Conservation (phyloP, 257 asterid species). For the Nicotiana attenuata region DNA sequence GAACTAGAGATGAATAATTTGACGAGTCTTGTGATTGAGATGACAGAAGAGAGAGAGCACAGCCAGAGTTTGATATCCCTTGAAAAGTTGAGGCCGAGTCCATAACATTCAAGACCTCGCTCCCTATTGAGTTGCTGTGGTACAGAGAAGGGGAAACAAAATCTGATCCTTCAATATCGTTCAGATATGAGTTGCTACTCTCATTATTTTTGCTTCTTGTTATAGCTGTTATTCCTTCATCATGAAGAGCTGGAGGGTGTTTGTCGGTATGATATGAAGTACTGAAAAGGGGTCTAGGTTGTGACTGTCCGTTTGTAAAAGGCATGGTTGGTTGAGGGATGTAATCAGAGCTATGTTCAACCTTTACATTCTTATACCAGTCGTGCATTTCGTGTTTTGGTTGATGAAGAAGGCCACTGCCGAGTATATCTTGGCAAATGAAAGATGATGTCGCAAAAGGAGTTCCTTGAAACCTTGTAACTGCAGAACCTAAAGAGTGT, state of each 20-base stretch:
- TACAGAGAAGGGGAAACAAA: constrained; percentile 14
- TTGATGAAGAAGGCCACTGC: constrained; percentile 13
- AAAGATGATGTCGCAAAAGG: constrained; percentile 23
- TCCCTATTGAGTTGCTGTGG: constrained; percentile 13
- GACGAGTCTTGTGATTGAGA: constrained; percentile 19
- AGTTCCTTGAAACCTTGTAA: constrained; percentile 17
- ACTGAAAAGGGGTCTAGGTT: background rate
- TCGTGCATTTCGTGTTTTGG: constrained; percentile 18
- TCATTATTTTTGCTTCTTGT: constrained; percentile 9
- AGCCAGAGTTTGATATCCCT: constrained; percentile 22
- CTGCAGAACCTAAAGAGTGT: constrained; percentile 2
- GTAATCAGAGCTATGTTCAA: constrained; percentile 14
- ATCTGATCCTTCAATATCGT: constrained; percentile 1
- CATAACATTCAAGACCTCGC: constrained; percentile 18
- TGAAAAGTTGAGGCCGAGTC: constrained; percentile 18
- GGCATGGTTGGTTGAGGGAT: constrained; percentile 12
- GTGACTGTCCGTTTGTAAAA: background rate
- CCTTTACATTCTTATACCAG: constrained; percentile 16
- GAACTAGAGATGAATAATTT: constrained; percentile 15
- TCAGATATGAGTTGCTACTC: constrained; percentile 6
- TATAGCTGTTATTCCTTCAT: background rate
- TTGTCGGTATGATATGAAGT: constrained; percentile 4
- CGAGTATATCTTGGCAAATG: constrained; percentile 27
- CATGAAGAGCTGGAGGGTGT: background rate
- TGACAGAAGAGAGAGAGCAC: constrained; percentile 56